phyloP scores from a whole-genome alignment of 2,329 filamentous ascomycete genomes.

The Magnaporthiopsis incrustans region DNA sequence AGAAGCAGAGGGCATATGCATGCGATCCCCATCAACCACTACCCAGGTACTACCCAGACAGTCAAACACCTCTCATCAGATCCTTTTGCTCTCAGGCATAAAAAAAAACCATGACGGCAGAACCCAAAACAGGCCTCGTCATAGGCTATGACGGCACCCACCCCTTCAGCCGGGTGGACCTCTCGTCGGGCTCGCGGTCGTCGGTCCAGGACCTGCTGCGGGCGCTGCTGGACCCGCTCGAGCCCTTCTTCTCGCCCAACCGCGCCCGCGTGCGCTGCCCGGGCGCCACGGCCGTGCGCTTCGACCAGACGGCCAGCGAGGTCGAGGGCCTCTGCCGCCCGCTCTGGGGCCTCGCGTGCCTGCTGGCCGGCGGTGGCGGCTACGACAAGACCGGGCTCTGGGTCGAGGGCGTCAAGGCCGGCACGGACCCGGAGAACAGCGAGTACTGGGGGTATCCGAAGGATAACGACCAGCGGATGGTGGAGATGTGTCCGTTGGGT shows the following conservation, averaged over 20 bases:
- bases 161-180: slow-evolving; percentile 44
- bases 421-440: slow-evolving; percentile 59
- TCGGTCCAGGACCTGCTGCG: slow-evolving; percentile 54
- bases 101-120: slow-evolving; percentile 3
- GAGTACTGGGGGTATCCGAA: slow-evolving; percentile 74
- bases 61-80: too few relatives aligned
- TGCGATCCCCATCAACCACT: background rate
- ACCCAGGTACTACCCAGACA: too few relatives aligned
- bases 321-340: slow-evolving; percentile 70
- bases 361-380: slow-evolving; percentile 59
- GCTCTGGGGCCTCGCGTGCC: slow-evolving; percentile 64
- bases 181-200: slow-evolving; percentile 33
- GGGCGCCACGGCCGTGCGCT: slow-evolving; percentile 65
- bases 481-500: slow-evolving; percentile 73
- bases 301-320: slow-evolving; percentile 70
- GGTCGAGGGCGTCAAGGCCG: slow-evolving; percentile 61
- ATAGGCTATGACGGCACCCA: slow-evolving; percentile 46
- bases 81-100: too few relatives aligned
- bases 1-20: too few relatives aligned
- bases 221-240: slow-evolving; percentile 61
- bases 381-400: slow-evolving; percentile 59
- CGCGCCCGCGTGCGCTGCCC: slow-evolving; percentile 58
- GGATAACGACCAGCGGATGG: slow-evolving; percentile 76
- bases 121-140: slow-evolving; percentile 24
- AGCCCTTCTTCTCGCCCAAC: slow-evolving; percentile 61